Evolutionary conservation across 2,329 filamentous ascomycete species (phyloP).

Genomic region (Stromatinia cepivora): DNA sequence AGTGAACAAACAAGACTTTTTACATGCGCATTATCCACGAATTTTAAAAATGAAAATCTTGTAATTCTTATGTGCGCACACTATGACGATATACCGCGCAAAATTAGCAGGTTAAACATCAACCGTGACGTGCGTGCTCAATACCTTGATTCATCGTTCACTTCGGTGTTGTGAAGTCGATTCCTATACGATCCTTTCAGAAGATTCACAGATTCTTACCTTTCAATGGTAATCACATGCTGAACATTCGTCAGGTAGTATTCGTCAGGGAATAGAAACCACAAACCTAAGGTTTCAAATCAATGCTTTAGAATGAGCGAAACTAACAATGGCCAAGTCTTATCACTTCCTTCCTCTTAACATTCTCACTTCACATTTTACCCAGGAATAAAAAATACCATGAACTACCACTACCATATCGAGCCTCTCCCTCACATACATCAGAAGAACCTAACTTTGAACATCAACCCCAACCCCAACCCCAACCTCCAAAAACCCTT

Average conservation of each 20-base stretch:
- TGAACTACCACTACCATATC: not conserved
- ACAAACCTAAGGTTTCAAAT: not conserved
- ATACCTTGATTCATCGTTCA: too few species aligned
- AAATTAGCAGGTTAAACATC: not conserved
- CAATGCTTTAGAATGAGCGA: not conserved
- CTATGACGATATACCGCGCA: not conserved
- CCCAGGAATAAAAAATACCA: not conserved
- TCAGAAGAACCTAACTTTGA: too few species aligned
- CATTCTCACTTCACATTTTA: not conserved
- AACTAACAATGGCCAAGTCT: not conserved
- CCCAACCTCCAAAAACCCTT: not conserved
- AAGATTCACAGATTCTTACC: not conserved
- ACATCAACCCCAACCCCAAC: too few species aligned
- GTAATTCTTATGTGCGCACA: not conserved
- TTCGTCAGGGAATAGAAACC: not conserved
- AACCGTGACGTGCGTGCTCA: not conserved
- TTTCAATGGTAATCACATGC: too few species aligned
- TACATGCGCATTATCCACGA: too few species aligned
- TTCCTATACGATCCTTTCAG: not conserved
- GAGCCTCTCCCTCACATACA: not conserved
- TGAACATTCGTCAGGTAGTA: too few species aligned
- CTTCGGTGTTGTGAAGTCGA: not conserved
- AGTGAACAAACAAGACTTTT: not conserved
- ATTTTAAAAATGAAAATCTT: not conserved
- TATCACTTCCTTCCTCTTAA: not conserved